Percentiles rank a stretch among this genome's conserved stretches.
Conservation (phyloP, 345 rosid genomes). For the Eucalyptus virginea region DNA sequence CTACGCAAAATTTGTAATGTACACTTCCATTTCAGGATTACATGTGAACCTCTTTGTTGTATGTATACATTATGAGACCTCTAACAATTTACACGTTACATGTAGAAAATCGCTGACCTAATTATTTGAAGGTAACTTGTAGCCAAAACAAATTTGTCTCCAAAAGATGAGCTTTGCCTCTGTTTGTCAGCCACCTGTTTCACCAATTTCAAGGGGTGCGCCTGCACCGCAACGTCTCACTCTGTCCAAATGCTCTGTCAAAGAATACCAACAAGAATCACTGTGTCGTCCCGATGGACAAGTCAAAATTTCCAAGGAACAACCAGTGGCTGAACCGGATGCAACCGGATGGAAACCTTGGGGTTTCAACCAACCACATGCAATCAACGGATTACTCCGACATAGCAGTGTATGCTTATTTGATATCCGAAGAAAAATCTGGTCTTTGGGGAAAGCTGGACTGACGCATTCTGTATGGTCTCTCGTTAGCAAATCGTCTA, state of each 20-base stretch:
- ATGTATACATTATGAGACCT: conserved; percentile 5
- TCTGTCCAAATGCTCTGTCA: conserved; percentile 2
- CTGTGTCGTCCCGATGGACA: conserved; percentile 5
- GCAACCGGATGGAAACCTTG: not conserved
- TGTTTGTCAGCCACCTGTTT: conserved; percentile 5
- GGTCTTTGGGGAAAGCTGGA: conserved; percentile 56
- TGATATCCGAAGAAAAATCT: conserved; percentile 38
- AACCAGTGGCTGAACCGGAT: conserved; percentile 3
- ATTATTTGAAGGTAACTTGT: conserved; percentile 5
- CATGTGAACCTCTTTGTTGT: not conserved
- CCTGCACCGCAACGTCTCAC: not conserved
- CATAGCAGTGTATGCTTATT: not conserved
- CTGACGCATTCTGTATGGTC: conserved; percentile 48
- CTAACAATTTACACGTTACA: conserved; percentile 15
- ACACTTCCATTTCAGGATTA: conserved; percentile 24
- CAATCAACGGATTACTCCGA: not conserved
- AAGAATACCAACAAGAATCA: not conserved
- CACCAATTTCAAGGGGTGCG: not conserved
- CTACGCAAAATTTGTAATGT: conserved; percentile 65
- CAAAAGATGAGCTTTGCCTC: not conserved
- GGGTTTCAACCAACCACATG: not conserved
- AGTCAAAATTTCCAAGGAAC: conserved; percentile 27
- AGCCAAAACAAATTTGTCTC: conserved; percentile 4
- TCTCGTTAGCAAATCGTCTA: conserved; percentile 32
- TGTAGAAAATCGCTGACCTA: conserved; percentile 31